Evolutionary conservation across 2,329 filamentous ascomycete species (phyloP).

Genomic region (Lasiodiplodia sp.): DNA sequence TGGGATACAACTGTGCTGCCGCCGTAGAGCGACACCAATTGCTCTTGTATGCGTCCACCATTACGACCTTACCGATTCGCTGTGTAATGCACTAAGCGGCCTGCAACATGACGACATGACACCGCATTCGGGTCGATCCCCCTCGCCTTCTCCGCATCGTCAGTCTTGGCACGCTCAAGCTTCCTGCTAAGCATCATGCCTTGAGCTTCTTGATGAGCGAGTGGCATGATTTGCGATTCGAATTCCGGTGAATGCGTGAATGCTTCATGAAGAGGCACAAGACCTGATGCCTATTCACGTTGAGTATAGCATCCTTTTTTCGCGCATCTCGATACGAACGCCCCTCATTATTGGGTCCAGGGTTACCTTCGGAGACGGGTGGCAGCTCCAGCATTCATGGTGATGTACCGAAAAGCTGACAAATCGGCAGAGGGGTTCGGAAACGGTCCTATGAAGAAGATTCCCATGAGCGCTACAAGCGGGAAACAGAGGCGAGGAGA

Average conservation of each 20-base stretch:
- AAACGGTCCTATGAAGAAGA: not conserved
- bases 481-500: too few relatives aligned
- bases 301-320: not conserved
- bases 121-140: conserved; percentile 23
- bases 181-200: not conserved
- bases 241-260: not conserved
- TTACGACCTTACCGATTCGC: not conserved
- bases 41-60: not conserved
- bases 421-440: conserved; percentile 12
- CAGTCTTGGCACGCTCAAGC: conserved; percentile 2
- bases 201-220: not conserved
- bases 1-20: not conserved
- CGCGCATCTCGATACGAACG: not conserved
- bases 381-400: conserved; percentile 2
- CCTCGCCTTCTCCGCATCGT: conserved; percentile 27
- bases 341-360: conserved; percentile 1
- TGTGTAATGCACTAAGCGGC: conserved; percentile 15
- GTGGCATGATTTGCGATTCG: not conserved
- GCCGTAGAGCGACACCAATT: not conserved
- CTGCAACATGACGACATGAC: conserved; percentile 28
- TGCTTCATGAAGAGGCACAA: not conserved
- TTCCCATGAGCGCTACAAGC: not conserved
- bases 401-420: conserved; percentile 5
- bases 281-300: not conserved
- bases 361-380: not conserved